Conservation (phyloP, 345 rosid species). For the Citropsis articulata region DNA sequence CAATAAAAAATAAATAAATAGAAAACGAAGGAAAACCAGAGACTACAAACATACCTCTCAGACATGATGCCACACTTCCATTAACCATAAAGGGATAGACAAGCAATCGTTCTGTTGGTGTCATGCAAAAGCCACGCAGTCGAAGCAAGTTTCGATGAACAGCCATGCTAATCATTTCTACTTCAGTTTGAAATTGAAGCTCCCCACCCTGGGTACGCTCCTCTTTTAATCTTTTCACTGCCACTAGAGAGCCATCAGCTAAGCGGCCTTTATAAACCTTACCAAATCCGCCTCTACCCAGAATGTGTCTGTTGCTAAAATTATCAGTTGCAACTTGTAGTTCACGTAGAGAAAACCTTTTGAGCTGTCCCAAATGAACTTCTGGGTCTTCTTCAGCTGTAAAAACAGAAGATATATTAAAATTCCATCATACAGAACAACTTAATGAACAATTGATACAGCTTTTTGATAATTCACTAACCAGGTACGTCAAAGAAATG, state of each 20-base stretch:
- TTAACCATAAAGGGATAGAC: constrained; percentile 87
- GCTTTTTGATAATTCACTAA: constrained; percentile 28
- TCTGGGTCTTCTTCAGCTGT: constrained; percentile 98
- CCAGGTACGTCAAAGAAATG: constrained; percentile 97
- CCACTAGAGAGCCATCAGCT: constrained; percentile 73
- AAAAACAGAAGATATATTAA: constrained; percentile 21
- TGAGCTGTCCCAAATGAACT: constrained; percentile 88
- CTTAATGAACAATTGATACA: constrained; percentile 3
- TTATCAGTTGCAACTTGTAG: constrained; percentile 79
- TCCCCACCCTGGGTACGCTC: constrained; percentile 86
- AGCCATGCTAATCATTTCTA: constrained; percentile 95
- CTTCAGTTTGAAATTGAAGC: constrained; percentile 90
- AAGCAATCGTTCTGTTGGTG: constrained; percentile 86
- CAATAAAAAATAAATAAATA: neutral
- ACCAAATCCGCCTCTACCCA: constrained; percentile 92
- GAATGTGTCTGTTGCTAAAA: constrained; percentile 64
- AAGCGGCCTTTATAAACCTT: constrained; percentile 90
- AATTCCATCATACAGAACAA: neutral
- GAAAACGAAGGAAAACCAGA: neutral
- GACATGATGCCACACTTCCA: constrained; percentile 96
- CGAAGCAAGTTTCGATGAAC: constrained; percentile 87
- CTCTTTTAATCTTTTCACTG: constrained; percentile 86
- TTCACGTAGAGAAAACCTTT: constrained; percentile 82
- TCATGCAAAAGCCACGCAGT: constrained; percentile 91
- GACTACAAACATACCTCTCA: constrained; percentile 57